Percentiles rank a stretch among this genome's conserved stretches.
Evolutionary conservation across 352 stramenopile species (phyloP).

Genomic region (Phytophthora multivora): DNA sequence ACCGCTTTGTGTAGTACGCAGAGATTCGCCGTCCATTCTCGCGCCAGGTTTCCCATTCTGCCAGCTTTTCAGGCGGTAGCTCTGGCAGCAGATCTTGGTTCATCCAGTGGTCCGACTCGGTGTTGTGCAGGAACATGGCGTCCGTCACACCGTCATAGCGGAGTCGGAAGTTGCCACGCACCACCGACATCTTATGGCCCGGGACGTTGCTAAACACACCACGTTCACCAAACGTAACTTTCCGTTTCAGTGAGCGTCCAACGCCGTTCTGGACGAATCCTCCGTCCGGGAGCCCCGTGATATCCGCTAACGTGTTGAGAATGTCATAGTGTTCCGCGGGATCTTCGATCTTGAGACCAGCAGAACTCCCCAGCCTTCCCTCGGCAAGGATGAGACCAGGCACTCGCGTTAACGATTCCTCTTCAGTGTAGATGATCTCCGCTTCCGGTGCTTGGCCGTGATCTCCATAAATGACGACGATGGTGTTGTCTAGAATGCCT

Average conservation of each 20-base stretch:
- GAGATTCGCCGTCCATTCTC: conserved; percentile 42
- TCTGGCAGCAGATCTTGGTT: conserved; percentile 37
- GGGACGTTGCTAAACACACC: conserved; percentile 60
- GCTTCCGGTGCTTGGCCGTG: conserved; percentile 55
- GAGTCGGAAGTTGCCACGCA: conserved; percentile 51
- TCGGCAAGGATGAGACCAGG: conserved; percentile 51
- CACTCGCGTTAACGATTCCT: conserved; percentile 48
- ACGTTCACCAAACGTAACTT: conserved; percentile 26
- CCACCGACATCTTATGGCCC: conserved; percentile 46
- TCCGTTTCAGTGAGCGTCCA: conserved; percentile 60
- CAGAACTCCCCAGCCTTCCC: conserved; percentile 42
- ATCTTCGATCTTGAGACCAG: conserved; percentile 47
- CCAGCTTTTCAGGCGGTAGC: conserved; percentile 10
- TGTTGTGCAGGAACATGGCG: conserved; percentile 51
- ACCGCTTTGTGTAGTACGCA: conserved; percentile 54
- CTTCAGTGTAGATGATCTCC: conserved; percentile 41
- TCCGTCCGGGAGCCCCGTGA: conserved; percentile 51
- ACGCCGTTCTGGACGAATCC: conserved; percentile 61
- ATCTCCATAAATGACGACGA: conserved; percentile 60
- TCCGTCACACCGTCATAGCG: conserved; percentile 45
- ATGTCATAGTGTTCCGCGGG: conserved; percentile 56
- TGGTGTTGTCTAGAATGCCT: conserved; percentile 58
- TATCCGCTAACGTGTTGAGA: conserved; percentile 68
- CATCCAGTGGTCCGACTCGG: conserved; percentile 38
- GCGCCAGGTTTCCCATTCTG: conserved; percentile 37